Base-by-base conservation (phyloP, 106 monocot genomes). In the Allium sativum region DNA sequence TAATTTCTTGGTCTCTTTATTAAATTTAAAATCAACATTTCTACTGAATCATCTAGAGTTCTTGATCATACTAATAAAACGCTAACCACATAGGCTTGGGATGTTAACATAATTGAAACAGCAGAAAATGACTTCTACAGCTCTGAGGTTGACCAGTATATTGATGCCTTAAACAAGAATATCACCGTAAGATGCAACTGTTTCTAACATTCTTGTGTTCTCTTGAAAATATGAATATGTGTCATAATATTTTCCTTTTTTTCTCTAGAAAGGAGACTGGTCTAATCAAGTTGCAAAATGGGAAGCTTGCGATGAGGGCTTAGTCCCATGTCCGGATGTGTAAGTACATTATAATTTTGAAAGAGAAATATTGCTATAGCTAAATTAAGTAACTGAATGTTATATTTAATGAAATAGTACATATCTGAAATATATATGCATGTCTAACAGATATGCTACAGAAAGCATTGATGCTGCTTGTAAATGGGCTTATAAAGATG, bases 391-490 rank as follows among this genome's bases (percentile, higher is more conserved):
- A 31, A 2, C 5, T 31, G 31, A 31, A 31, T 31, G 31, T 31
- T 3, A n/a, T n/a, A 3, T 3, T 31, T 31, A 31, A 31, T 31
- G 31, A 31, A 31, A 31, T 31, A 31, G 4, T 1, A 31, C 5
- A 31, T 31, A 5, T 10, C 0, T 40, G 4, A 42, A 31, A 31
- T 31, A 31, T 31, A 5, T 58, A 8, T 31, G 5, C 31, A 31
- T 31, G 18, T 64, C 11, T 13, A 20, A 42, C 55, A 81, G 81
- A 56, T 81, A 69, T 60, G 81, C 81, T 70, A 53, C 81, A n/a
- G 81, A 81, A 64, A 77, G 77, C 40, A 81, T 81, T 31, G 55
- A 20, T n/a, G 76, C 72, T 52, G 81, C 77, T 43, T 81, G 81
- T 48, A 57, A 76, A 9, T 81, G 73, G 76, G 77, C 77, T 43